phyloP scores from a whole-genome alignment of 257 asterid genomes.

The Thymus mandschuricus region DNA sequence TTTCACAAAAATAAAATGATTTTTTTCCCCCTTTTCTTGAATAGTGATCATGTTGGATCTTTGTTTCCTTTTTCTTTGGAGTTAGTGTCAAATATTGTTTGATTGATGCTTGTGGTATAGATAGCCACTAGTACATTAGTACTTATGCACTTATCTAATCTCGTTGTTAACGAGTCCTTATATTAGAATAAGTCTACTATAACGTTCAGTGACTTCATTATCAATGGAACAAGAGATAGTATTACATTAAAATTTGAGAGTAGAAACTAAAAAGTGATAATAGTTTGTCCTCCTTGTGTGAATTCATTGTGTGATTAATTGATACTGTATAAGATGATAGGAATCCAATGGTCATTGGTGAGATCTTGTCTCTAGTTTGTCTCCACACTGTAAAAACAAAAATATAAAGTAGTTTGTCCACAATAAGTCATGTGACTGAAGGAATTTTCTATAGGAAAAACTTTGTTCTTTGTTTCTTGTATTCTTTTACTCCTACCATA shows the following conservation, averaged over 20 bases:
- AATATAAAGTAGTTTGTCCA: background rate
- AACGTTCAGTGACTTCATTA: too few relatives aligned
- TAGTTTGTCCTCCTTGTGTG: conserved; percentile 25
- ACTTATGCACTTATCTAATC: background rate
- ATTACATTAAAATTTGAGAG: background rate
- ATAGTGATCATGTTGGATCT: background rate
- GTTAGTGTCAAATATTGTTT: background rate
- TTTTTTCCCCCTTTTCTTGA: background rate
- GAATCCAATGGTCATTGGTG: conserved; percentile 31
- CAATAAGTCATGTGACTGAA: conserved; percentile 1
- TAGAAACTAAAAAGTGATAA: conserved; percentile 10
- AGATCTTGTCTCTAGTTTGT: background rate
- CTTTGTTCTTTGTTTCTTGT: background rate
- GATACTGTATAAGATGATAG: conserved; percentile 14
- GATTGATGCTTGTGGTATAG: background rate
- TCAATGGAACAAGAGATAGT: too few relatives aligned
- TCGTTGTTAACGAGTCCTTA: background rate
- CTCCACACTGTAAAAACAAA: background rate
- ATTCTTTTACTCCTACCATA: background rate
- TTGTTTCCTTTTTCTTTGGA: background rate
- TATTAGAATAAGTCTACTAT: too few relatives aligned
- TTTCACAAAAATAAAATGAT: too few relatives aligned
- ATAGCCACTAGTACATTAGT: background rate
- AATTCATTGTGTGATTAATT: conserved; percentile 15
- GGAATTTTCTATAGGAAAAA: background rate